phyloP scores from a whole-genome alignment of 2,329 filamentous ascomycete species.

The Arthrobotrys pseudoclavata region DNA sequence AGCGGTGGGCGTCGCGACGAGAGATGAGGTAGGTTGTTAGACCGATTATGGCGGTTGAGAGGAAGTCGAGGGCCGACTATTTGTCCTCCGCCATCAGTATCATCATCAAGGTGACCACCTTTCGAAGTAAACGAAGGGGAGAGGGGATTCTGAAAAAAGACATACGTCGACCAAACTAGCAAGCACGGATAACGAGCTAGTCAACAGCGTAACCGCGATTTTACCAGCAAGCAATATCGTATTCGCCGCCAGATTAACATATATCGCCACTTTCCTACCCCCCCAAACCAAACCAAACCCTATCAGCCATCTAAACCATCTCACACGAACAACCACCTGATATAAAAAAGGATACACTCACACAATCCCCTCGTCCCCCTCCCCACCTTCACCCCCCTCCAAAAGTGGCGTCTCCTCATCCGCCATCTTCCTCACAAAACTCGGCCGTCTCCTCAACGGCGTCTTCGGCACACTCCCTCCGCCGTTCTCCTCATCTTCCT shows the following conservation, averaged over 20 bases:
- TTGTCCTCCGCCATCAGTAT: neutral
- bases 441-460: slow-evolving; percentile 67
- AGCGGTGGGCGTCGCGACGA: slow-evolving; percentile 77
- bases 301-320: neutral
- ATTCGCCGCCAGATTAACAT: slow-evolving; percentile 85
- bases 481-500: slow-evolving; percentile 31
- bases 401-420: slow-evolving; percentile 79
- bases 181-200: slow-evolving; percentile 84
- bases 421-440: slow-evolving; percentile 81
- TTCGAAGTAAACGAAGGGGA: neutral
- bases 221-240: slow-evolving; percentile 80
- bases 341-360: slow-evolving; percentile 29
- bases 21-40: slow-evolving; percentile 73
- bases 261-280: slow-evolving; percentile 79
- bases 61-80: slow-evolving; percentile 78
- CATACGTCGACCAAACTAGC: slow-evolving; percentile 78
- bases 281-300: neutral
- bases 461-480: slow-evolving; percentile 18
- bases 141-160: neutral
- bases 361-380: slow-evolving; percentile 59
- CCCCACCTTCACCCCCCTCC: slow-evolving; percentile 62
- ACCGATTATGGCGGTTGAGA: slow-evolving; percentile 85
- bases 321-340: no score
- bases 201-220: slow-evolving; percentile 80
- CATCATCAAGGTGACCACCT: neutral